These are phyloP conservation scores for Drechslerella dactyloides DNA, from an alignment of 2,329 filamentous ascomycete species.

Conservation along the genomic window DNA sequence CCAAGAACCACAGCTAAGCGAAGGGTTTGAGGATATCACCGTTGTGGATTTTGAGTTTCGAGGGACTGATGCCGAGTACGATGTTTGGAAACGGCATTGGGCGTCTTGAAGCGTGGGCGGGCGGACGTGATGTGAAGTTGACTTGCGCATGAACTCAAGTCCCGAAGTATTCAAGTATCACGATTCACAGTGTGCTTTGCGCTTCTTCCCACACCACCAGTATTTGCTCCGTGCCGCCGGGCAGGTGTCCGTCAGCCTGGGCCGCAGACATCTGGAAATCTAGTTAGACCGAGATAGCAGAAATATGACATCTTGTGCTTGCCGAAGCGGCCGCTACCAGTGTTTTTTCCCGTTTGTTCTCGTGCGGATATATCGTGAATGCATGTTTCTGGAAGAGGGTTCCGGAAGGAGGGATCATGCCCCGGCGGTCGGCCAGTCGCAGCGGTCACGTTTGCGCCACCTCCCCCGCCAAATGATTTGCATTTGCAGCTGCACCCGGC, in stretches of 20 bases:
- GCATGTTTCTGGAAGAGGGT: not conserved
- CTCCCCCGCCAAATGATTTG: constrained; percentile 5
- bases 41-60: constrained; percentile 73
- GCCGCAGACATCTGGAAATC: not conserved
- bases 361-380: not conserved
- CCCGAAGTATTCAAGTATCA: too few relatives aligned
- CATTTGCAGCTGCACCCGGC: constrained; percentile 16
- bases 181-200: too few relatives aligned
- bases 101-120: constrained; percentile 5
- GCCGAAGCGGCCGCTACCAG: too few relatives aligned
- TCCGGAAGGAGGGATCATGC: constrained; percentile 7
- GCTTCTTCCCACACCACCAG: too few relatives aligned
- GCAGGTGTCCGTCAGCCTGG: not conserved
- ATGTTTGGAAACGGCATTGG: constrained; percentile 45
- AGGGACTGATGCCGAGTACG: constrained; percentile 48
- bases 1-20: constrained; percentile 71
- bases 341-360: not conserved
- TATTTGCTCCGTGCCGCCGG: not conserved
- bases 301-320: too few relatives aligned
- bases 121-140: not conserved
- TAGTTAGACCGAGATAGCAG: too few relatives aligned
- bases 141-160: not conserved
- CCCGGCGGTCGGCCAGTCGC: constrained; percentile 23
- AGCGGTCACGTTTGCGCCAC: constrained; percentile 33
- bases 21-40: constrained; percentile 83